Conservation (phyloP, 2,329 filamentous ascomycete genomes). For the Sphaerulina vaccinii region DNA sequence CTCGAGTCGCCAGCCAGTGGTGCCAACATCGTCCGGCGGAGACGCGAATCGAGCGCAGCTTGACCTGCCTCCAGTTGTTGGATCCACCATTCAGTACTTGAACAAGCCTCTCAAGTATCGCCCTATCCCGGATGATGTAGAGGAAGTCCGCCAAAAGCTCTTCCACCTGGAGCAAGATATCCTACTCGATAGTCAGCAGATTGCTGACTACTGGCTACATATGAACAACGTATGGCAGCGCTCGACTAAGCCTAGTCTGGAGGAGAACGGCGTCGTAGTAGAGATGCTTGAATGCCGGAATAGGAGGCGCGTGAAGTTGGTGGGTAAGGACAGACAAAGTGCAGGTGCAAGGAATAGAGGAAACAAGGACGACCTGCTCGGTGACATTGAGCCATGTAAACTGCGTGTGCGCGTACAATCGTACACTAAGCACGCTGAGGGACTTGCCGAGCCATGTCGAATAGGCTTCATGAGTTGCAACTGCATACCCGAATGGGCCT, state of each 20-base stretch:
- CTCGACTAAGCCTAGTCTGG: slow-evolving; percentile 10
- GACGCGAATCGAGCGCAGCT: slow-evolving; percentile 13
- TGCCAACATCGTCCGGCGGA: slow-evolving; percentile 7
- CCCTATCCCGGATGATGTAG: slow-evolving; percentile 26
- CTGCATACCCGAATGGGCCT: slow-evolving; percentile 29
- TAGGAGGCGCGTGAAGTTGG: slow-evolving; percentile 15
- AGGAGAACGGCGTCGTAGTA: slow-evolving; percentile 20
- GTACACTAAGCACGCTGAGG: slow-evolving; percentile 24
- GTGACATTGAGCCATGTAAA: slow-evolving; percentile 17
- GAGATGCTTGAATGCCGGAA: slow-evolving; percentile 29
- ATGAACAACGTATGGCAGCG: slow-evolving; percentile 28
- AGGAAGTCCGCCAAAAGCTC: slow-evolving; percentile 26
- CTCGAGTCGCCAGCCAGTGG: not conserved
- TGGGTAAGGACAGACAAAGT: slow-evolving; percentile 9
- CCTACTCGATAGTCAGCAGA: slow-evolving; percentile 28
- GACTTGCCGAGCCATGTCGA: slow-evolving; percentile 8
- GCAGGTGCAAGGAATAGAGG: slow-evolving; percentile 8
- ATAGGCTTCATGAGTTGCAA: slow-evolving; percentile 26
- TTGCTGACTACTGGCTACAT: slow-evolving; percentile 29
- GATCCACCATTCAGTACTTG: slow-evolving; percentile 23
- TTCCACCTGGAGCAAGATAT: slow-evolving; percentile 24
- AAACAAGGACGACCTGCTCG: slow-evolving; percentile 18
- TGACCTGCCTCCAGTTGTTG: slow-evolving; percentile 25
- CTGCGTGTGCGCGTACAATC: slow-evolving; percentile 23
- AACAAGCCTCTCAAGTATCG: slow-evolving; percentile 28